Evolutionary conservation across 108 stramenopile genomes (phyloP).

Genomic region (Cylindrotheca closterium): DNA sequence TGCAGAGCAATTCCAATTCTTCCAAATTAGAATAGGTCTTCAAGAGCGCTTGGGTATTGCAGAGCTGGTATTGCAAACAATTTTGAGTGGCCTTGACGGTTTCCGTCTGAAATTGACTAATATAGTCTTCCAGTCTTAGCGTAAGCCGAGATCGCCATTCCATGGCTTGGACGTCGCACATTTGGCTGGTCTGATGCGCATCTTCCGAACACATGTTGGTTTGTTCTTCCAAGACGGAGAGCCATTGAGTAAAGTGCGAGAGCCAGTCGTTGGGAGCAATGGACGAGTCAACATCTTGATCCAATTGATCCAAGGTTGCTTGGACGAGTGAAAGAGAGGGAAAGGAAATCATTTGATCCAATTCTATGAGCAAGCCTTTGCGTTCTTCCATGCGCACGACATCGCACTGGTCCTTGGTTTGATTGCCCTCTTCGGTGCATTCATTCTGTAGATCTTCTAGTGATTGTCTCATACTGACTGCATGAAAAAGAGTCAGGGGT

Average conservation of each 20-base stretch:
- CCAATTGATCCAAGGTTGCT: neutral
- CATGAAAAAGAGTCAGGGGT: too few species aligned
- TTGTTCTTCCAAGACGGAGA: neutral
- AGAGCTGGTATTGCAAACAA: neutral
- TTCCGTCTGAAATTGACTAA: neutral
- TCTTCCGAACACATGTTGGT: constrained; percentile 9
- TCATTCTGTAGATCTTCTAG: constrained; percentile 7
- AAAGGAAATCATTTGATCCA: neutral
- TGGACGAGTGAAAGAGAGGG: neutral
- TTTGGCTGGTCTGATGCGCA: neutral
- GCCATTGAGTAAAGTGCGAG: neutral
- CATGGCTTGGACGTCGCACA: constrained; percentile 3
- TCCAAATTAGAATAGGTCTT: neutral
- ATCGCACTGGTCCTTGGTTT: constrained; percentile 10
- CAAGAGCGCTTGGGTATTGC: neutral
- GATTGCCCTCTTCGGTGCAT: constrained; percentile 7
- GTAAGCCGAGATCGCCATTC: constrained; percentile 3
- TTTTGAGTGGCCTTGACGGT: neutral
- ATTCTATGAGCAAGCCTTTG: neutral
- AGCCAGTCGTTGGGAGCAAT: neutral
- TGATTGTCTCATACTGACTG: too few species aligned
- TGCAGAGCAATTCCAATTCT: neutral
- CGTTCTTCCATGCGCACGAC: constrained; percentile 6
- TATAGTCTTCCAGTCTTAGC: neutral
- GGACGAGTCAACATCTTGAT: too few species aligned